Conservation (phyloP, 352 stramenopile species). For the Phytophthora lateralis region DNA sequence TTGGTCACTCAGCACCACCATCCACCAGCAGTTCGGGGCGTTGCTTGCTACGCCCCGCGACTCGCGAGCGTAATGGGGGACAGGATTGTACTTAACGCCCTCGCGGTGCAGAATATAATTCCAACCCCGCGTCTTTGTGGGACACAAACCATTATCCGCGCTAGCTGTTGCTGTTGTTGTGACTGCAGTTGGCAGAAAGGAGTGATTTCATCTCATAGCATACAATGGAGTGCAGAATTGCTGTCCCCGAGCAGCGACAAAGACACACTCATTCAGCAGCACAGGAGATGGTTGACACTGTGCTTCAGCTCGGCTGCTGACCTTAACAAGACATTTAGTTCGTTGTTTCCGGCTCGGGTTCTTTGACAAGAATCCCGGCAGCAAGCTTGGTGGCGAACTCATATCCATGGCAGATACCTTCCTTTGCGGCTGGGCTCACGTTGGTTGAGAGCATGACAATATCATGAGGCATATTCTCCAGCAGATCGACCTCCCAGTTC, state of each 20-base stretch:
- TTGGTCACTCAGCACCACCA: conserved; percentile 5
- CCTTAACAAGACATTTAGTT: neutral
- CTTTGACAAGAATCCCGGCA: neutral
- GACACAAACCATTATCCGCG: conserved; percentile 19
- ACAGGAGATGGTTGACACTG: too few species aligned
- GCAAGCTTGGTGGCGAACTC: neutral
- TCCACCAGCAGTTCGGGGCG: conserved; percentile 12
- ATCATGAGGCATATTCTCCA: neutral
- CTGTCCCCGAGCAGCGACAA: neutral
- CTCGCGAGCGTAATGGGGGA: conserved; percentile 34
- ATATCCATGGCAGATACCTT: neutral
- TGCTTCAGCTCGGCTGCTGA: too few species aligned
- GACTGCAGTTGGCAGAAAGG: too few species aligned
- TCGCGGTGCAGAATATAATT: conserved; percentile 40
- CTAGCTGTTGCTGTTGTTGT: conserved; percentile 3
- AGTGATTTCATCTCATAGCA: too few species aligned
- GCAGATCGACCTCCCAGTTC: conserved; percentile 30
- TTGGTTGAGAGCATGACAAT: too few species aligned
- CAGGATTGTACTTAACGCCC: conserved; percentile 29
- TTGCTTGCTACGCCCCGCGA: conserved; percentile 16
- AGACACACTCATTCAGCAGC: too few species aligned
- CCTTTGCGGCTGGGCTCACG: conserved; percentile 10
- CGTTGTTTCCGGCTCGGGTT: neutral
- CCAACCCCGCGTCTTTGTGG: conserved; percentile 38
- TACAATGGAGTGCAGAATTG: neutral